Conservation (phyloP, 192 early-diverging fungal genomes). For the Helicostylum pulchrum region DNA sequence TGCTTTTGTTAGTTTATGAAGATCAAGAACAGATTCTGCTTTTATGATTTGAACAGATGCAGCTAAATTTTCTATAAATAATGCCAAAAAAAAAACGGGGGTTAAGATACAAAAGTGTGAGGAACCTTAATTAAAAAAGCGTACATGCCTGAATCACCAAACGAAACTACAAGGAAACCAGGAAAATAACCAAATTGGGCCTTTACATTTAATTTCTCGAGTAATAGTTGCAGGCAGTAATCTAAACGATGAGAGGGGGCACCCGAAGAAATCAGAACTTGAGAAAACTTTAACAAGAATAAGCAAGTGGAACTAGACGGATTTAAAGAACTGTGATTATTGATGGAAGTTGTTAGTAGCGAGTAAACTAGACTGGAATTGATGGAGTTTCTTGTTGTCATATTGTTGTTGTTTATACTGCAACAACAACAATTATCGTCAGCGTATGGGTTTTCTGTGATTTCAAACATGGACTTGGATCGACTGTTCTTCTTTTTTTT, state of each 20-base stretch:
- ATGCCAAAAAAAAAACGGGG: background rate
- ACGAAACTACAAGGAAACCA: constrained; percentile 19
- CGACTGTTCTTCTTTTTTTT: constrained; percentile 15
- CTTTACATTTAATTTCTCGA: constrained; percentile 6
- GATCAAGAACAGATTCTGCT: constrained; percentile 13
- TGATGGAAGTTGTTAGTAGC: background rate
- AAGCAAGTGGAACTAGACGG: background rate
- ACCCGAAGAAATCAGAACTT: constrained; percentile 8
- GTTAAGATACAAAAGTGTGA: background rate
- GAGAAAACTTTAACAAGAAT: constrained; percentile 15
- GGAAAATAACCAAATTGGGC: constrained; percentile 26
- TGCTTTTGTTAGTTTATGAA: constrained; percentile 10
- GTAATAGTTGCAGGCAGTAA: constrained; percentile 15
- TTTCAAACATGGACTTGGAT: constrained; percentile 11
- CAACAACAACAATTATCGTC: constrained; percentile 11
- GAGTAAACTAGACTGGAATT: constrained; percentile 5
- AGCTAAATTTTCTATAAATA: constrained; percentile 8
- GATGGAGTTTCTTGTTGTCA: background rate
- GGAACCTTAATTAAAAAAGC: constrained; percentile 3
- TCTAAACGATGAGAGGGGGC: constrained; percentile 24
- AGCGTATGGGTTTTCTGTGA: constrained; percentile 1
- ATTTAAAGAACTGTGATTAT: too few species aligned
- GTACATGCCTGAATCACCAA: constrained; percentile 17
- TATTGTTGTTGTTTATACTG: background rate
- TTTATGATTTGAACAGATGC: constrained; percentile 20